A percentile compares a stretch with the other conserved stretches of the same genome.
Evolutionary conservation across 2,329 filamentous ascomycete genomes (phyloP).

Genomic region (Beauveria australis): DNA sequence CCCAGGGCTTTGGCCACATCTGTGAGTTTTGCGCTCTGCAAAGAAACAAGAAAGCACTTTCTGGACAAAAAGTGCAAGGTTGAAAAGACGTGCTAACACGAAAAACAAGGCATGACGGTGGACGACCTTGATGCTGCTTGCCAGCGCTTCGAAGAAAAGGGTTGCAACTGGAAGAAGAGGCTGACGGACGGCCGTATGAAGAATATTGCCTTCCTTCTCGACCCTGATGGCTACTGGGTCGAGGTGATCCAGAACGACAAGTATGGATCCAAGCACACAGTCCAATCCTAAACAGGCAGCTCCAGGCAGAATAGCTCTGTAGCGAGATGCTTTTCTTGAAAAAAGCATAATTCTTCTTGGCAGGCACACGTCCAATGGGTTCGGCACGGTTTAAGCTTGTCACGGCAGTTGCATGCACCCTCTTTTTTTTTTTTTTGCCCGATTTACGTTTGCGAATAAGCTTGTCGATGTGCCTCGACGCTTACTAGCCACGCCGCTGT

Average conservation of each 20-base stretch:
- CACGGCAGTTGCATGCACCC: background rate
- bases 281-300: constrained; percentile 23
- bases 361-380: background rate
- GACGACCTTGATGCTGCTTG: constrained; percentile 87
- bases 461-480: constrained; percentile 1
- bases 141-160: constrained; percentile 70
- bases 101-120: constrained; percentile 57
- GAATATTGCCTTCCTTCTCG: constrained; percentile 85
- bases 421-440: background rate
- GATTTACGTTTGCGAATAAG: background rate
- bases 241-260: constrained; percentile 72
- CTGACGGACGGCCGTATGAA: constrained; percentile 89
- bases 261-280: constrained; percentile 46
- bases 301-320: background rate
- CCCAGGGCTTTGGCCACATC: constrained; percentile 91
- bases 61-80: background rate
- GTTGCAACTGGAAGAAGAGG: constrained; percentile 89
- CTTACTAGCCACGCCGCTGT: background rate
- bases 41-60: background rate
- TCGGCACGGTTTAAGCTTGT: background rate
- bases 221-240: constrained; percentile 82
- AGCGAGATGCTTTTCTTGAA: background rate
- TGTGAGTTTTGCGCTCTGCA: constrained; percentile 44
- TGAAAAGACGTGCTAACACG: background rate
- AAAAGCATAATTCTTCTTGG: background rate